Conservation (phyloP, 1,139 yeast genomes). For the Zygoascus meyerae region DNA sequence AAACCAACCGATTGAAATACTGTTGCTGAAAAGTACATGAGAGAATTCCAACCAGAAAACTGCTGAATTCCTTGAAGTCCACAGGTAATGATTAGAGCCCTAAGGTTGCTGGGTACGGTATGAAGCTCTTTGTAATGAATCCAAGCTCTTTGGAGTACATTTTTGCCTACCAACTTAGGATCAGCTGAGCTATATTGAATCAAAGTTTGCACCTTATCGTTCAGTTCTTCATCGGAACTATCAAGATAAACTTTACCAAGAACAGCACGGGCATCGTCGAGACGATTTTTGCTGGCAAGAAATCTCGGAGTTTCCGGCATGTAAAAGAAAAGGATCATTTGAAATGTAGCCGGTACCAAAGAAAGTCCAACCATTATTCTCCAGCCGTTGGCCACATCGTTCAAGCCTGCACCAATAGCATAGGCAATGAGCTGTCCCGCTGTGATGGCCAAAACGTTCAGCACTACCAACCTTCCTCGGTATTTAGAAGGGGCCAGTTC, state of each 20-base stretch:
- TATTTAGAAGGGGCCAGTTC: constrained; percentile 90
- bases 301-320: constrained; percentile 96
- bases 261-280: constrained; percentile 61
- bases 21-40: constrained; percentile 90
- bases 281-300: constrained; percentile 63
- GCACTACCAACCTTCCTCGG: constrained; percentile 62
- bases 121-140: constrained; percentile 58
- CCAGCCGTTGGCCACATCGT: constrained; percentile 78
- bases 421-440: constrained; percentile 92
- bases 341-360: constrained; percentile 77
- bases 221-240: constrained; percentile 27
- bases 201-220: constrained; percentile 23
- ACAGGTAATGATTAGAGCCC: constrained; percentile 85
- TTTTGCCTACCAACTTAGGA: constrained; percentile 5
- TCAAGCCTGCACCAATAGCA: constrained; percentile 86
- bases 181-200: constrained; percentile 18
- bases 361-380: constrained; percentile 85
- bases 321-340: constrained; percentile 69
- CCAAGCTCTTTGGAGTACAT: constrained; percentile 17
- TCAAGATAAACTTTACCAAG: constrained; percentile 42
- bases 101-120: constrained; percentile 69
- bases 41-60: constrained; percentile 90
- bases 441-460: constrained; percentile 68
- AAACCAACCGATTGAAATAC: constrained; percentile 87
- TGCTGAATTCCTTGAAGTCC: constrained; percentile 94